Evolutionary conservation across 805 yeast species (phyloP).

Genomic region (Scheffersomyces coipomensis): DNA sequence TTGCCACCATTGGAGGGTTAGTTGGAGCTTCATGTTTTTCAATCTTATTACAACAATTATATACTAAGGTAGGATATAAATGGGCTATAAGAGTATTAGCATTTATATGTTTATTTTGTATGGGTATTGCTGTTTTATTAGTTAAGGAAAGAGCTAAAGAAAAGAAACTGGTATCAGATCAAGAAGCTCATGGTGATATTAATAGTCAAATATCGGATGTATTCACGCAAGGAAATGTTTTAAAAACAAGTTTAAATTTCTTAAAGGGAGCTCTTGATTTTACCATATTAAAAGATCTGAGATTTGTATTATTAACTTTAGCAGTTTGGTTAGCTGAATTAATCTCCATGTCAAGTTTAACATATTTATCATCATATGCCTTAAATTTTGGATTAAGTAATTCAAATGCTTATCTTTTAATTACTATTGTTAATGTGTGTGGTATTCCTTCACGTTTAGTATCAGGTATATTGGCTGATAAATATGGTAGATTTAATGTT

Average conservation of each 20-base stretch:
- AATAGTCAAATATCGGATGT: background rate
- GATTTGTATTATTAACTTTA: slow-evolving; percentile 20
- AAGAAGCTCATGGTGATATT: background rate
- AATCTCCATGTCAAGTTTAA: slow-evolving; percentile 43
- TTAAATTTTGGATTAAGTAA: slow-evolving; percentile 19
- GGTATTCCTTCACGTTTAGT: slow-evolving; percentile 26
- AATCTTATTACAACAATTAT: slow-evolving; percentile 21
- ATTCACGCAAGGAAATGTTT: background rate
- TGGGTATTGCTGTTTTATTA: slow-evolving; percentile 14
- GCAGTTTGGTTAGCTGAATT: slow-evolving; percentile 40
- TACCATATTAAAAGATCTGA: slow-evolving; percentile 17
- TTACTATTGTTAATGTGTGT: slow-evolving; percentile 25
- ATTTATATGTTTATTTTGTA: slow-evolving; percentile 18
- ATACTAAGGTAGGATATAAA: slow-evolving; percentile 22
- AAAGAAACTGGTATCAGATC: background rate
- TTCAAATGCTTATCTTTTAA: slow-evolving; percentile 18
- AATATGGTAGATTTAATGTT: slow-evolving; percentile 25
- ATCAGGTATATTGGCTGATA: slow-evolving; percentile 26
- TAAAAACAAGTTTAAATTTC: slow-evolving; percentile 15
- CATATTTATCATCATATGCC: slow-evolving; percentile 27
- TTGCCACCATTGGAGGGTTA: slow-evolving; percentile 29
- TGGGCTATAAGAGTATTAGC: slow-evolving; percentile 27
- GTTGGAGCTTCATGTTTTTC: slow-evolving; percentile 27
- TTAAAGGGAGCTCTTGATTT: slow-evolving; percentile 25
- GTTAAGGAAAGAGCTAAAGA: slow-evolving; percentile 16